Evolutionary conservation across 1,139 yeast species (phyloP), one percentile per base, ranked within the genome.

Genomic region (Blastobotrys niveus): DNA sequence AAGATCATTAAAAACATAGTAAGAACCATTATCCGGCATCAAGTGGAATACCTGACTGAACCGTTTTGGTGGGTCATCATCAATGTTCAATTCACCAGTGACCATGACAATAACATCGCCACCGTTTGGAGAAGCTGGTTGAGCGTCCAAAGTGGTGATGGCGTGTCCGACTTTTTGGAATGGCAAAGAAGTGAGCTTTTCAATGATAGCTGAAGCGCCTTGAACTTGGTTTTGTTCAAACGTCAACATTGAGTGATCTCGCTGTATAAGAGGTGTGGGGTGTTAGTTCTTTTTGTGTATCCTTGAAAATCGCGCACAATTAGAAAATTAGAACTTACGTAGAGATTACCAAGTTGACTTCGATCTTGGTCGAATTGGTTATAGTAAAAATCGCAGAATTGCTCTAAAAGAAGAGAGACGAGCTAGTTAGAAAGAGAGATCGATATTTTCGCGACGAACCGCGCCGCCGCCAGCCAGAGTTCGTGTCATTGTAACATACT

Each of bases 31-130:
- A 50, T 91, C 98, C 52, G 96, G 96, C 54, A 88, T 82, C 71
- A 91, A 79, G 65, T 91, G 98, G 80, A 91, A 91, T 38, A 87
- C 95, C 72, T 91, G 98, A 29, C 97, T 86, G 70, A 88, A 91
- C 69, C 95, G 81, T 70, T 89, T 96, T 47, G 97, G 80, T 63
- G 81, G 84, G 71, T 91, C 97, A 52, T 89, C 97, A 64, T 91
- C 99, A 58, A 83, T 77, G 56, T 88, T 69, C 57, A 91, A 77
- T 67, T 87, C 96, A 53, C 99, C 99, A 45, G 99, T 91, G 57
- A 91, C 97, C 95, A 91, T 83, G 48, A 89, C 97, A 60, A 91
- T 75, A 49, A 91, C 95, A 63, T 89, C 97, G 51, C 96, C 96
- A 29, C 57, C 56, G 57, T 73, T 77, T 49, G 95, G 86, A 50